Evolutionary conservation across 1,139 yeast genomes (phyloP).

Genomic region (Pichia sp.): DNA sequence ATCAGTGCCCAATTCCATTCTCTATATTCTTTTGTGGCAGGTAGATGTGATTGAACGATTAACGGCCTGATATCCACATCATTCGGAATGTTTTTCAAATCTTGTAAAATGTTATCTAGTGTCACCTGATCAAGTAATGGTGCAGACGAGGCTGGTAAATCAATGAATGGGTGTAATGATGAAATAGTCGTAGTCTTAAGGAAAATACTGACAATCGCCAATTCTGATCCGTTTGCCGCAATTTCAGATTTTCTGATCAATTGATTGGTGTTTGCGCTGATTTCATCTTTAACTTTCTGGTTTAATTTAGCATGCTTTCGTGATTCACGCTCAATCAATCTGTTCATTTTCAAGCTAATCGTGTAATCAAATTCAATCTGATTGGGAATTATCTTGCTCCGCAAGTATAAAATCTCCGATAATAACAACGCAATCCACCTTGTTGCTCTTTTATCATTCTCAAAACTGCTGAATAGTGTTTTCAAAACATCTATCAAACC

Average conservation of each 20-base stretch:
- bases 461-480: conserved; percentile 36
- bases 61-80: conserved; percentile 66
- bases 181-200: conserved; percentile 9
- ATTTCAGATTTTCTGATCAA: conserved; percentile 1
- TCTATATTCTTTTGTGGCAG: conserved; percentile 71
- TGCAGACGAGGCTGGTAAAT: background rate
- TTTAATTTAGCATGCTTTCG: conserved; percentile 22
- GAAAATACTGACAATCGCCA: conserved; percentile 2
- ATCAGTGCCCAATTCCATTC: conserved; percentile 88
- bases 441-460: conserved; percentile 39
- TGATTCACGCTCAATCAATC: conserved; percentile 26
- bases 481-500: conserved; percentile 50
- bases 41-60: conserved; percentile 63
- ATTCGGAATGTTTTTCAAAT: conserved; percentile 4
- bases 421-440: conserved; percentile 61
- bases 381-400: conserved; percentile 51
- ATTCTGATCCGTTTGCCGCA: background rate
- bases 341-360: conserved; percentile 26
- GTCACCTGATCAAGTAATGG: conserved; percentile 6
- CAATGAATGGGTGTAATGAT: conserved; percentile 4
- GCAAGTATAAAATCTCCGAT: conserved; percentile 56
- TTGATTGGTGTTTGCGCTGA: background rate
- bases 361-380: conserved; percentile 18
- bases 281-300: conserved; percentile 1
- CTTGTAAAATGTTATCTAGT: background rate